phyloP scores from a whole-genome alignment of 78 protist species.

The Isochrysis galbana region DNA sequence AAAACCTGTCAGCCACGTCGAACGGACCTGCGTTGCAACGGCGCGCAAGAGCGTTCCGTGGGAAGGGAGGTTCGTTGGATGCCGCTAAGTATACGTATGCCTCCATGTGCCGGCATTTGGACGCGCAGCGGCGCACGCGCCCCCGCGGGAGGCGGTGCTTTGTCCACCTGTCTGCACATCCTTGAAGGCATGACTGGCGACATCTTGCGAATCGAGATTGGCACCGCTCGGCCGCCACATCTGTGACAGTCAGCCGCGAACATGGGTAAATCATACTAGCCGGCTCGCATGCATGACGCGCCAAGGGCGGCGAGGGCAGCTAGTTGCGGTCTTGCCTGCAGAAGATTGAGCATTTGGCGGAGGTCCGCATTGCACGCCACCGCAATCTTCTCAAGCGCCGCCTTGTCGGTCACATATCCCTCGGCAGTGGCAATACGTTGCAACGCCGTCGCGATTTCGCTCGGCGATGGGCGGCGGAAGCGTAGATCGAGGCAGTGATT shows the following conservation, averaged over 20 bases:
- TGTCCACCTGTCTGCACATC: not conserved
- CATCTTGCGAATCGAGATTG: not conserved
- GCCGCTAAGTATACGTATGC: not conserved
- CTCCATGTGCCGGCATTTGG: too few species aligned
- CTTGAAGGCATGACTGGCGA: not conserved
- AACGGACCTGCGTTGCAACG: too few species aligned
- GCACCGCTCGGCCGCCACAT: not conserved
- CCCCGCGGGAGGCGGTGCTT: too few species aligned
- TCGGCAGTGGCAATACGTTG: slow-evolving; percentile 30
- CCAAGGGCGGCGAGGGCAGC: too few species aligned
- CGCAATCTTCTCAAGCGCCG: slow-evolving; percentile 36
- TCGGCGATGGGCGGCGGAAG: slow-evolving; percentile 59
- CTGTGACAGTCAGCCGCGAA: too few species aligned
- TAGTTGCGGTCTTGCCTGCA: too few species aligned
- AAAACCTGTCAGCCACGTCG: not conserved
- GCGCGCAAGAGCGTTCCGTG: too few species aligned
- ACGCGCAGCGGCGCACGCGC: too few species aligned
- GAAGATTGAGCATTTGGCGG: slow-evolving; percentile 56
- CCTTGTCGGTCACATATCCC: not conserved
- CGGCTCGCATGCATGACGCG: not conserved
- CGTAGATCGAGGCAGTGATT: slow-evolving; percentile 76
- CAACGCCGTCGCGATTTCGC: slow-evolving; percentile 26
- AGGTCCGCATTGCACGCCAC: slow-evolving; percentile 46
- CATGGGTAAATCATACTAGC: not conserved
- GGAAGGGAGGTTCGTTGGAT: not conserved